Evolutionary conservation across 768 basidiomycete species (phyloP).

Genomic region (Lentinula edodes): DNA sequence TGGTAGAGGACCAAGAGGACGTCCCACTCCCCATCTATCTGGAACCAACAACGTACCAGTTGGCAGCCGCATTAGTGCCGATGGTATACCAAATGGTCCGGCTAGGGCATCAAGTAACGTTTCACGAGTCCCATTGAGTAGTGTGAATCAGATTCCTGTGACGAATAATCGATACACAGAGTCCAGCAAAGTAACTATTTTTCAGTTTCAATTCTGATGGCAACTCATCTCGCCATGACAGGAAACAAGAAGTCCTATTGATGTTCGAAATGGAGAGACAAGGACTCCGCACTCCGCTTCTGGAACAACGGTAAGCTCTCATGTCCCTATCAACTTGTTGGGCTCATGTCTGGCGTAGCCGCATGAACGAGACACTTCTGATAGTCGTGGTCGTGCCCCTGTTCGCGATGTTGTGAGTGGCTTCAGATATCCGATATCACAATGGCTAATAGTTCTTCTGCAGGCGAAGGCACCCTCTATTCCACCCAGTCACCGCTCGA

Average conservation of each 20-base stretch:
- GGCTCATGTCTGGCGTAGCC: not conserved
- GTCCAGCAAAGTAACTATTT: not conserved
- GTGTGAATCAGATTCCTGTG: constrained; percentile 18
- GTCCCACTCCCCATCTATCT: not conserved
- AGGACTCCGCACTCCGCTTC: not conserved
- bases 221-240: not conserved
- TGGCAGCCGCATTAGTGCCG: constrained; percentile 12
- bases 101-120: constrained; percentile 10
- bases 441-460: not conserved
- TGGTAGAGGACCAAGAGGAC: constrained; percentile 15
- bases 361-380: not conserved
- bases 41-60: constrained; percentile 1
- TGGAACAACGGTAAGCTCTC: not conserved
- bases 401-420: not conserved
- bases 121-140: constrained; percentile 4
- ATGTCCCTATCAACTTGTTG: not conserved
- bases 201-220: not conserved
- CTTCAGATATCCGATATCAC: not conserved
- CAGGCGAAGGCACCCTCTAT: not conserved
- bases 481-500: not conserved
- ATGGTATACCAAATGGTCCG: constrained; percentile 18
- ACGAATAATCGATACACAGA: not conserved
- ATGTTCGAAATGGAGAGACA: not conserved
- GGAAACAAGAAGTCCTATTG: not conserved
- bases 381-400: not conserved